Base-by-base conservation (phyloP, 148 eudicot genomes). In the Talinum fruticosum region DNA sequence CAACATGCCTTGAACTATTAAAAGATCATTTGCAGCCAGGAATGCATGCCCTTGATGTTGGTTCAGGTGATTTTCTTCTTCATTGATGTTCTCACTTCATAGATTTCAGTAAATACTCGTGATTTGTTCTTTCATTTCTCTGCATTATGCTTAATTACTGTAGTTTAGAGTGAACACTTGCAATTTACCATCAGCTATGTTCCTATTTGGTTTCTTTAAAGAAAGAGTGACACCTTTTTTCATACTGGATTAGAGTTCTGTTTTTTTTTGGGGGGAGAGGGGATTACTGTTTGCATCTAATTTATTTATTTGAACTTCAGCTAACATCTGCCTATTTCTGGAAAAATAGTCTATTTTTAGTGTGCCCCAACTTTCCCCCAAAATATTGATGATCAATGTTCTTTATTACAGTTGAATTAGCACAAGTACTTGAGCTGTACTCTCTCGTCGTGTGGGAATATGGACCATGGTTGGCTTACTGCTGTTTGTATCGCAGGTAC, bases 41-140 rank as follows among this genome's bases (percentile, higher is more conserved):
- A 75, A 96, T 93, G 97, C 97, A 81, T 82, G 92, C 93, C 59
- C 82, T 96, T 75, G 99, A 96, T 88, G 91, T 96, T 79, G 99
- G 99, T 82, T 93, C 99, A 87, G 99, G 99, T 96, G 51, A 78
- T 35, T 78, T 45, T 54, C 69, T 38, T 28, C 18, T 12, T 26
- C 18, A 26, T 62, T 28, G 66, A 4, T 57, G 64, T 51, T 51
- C 57, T 51, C 23, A 19, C 5, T 51, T 51, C 23, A 19, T 51
- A 16, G 19, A 16, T 13, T 49, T 49, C 4, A 3, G 54, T 14
- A 2, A 16, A 19, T 51, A 51, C 57, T 8, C 47, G 16, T 69
- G 44, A 34, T 67, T 35, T 30, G 4, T 14, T 23, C 6, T 34
- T 7, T 38, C 26, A 4, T 69, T n/a, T n/a, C n/a, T n/a, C 49